Base-by-base conservation (phyloP, 768 basidiomycete species). In the Calocybe indica region DNA sequence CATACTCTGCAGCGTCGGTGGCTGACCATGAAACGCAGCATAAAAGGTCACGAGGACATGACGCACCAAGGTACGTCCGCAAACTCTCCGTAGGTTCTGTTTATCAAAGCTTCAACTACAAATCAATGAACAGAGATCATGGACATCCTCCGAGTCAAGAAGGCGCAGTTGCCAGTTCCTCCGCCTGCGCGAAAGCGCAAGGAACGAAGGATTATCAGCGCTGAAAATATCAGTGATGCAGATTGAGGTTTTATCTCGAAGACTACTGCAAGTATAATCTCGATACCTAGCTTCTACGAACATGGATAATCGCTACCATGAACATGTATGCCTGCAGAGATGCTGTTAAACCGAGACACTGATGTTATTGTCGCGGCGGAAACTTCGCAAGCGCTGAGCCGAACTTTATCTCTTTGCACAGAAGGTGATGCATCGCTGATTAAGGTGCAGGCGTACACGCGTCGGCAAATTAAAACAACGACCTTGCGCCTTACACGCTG, bases 11-110 rank as follows among this genome's bases (percentile, higher is more conserved):
- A 90, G 54, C 76, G 87, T 35, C 82, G 87, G 42, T 92, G 88
- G 88, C 59, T 82, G 40, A 84, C 84, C 1, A 79, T 91, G 81
- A 91, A 91, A 58, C 73, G 76, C 48, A 68, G 84, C 45, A 75
- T 91, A 49, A 86, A 85, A 60, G 87, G 85, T 13, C 75, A 78
- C 54, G 87, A 89, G 61, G 78, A 86, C 40, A 90, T 91, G 88
- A 75, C 84, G 1, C 85, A 88, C 59, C 75, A 79, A 66, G 88
- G 88, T 85, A 45, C 15, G 71, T 45, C 15, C 4, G 22, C 22
- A 22, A 22, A 22, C 4, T 22, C 2, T 5, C 47, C 46, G 37
- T 37, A 38, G 11, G 39, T 30, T n/a, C 37, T 28, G 22, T n/a
- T 40, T 41, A 37, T 35, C 39, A 7, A 37, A 0, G 40, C 42